These are phyloP conservation scores for Corynespora cassiicola DNA, from an alignment of 2,329 filamentous ascomycete species.

Conservation along the genomic window DNA sequence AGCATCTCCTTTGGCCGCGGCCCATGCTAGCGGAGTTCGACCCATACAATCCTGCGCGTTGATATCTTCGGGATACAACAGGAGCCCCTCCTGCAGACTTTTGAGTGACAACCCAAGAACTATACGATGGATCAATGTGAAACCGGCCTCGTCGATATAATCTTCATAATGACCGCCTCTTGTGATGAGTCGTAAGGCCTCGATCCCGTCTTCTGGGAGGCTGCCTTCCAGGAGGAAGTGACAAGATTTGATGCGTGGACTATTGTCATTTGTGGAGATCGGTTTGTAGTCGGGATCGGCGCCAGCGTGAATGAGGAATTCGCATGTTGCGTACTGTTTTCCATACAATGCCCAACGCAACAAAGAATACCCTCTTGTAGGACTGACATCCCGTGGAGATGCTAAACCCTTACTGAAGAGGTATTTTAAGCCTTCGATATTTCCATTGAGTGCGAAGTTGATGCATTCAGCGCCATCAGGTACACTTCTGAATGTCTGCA, in stretches of 20 bases:
- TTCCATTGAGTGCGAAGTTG: slow-evolving; percentile 35
- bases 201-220: slow-evolving; percentile 7
- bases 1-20: slow-evolving; percentile 29
- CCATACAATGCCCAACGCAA: slow-evolving; percentile 44
- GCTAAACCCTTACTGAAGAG: slow-evolving; percentile 36
- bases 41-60: slow-evolving; percentile 27
- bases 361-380: slow-evolving; percentile 38
- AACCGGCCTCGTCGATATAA: slow-evolving; percentile 29
- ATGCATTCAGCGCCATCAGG: slow-evolving; percentile 37
- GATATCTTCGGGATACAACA: slow-evolving; percentile 20
- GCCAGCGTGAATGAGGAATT: slow-evolving; percentile 35
- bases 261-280: slow-evolving; percentile 22
- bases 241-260: slow-evolving; percentile 29
- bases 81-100: slow-evolving; percentile 22
- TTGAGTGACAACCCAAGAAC: slow-evolving; percentile 25
- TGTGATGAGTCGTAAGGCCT: slow-evolving; percentile 4
- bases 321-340: slow-evolving; percentile 37
- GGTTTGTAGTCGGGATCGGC: slow-evolving; percentile 39
- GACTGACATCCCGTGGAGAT: slow-evolving; percentile 42
- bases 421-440: slow-evolving; percentile 38
- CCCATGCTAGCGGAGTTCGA: slow-evolving; percentile 32
- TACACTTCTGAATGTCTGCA: slow-evolving; percentile 36
- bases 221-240: slow-evolving; percentile 28
- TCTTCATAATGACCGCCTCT: slow-evolving; percentile 12
- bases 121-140: slow-evolving; percentile 26